Evolutionary conservation across 2,329 filamentous ascomycete genomes (phyloP).

Genomic region (Leptographium flavum): DNA sequence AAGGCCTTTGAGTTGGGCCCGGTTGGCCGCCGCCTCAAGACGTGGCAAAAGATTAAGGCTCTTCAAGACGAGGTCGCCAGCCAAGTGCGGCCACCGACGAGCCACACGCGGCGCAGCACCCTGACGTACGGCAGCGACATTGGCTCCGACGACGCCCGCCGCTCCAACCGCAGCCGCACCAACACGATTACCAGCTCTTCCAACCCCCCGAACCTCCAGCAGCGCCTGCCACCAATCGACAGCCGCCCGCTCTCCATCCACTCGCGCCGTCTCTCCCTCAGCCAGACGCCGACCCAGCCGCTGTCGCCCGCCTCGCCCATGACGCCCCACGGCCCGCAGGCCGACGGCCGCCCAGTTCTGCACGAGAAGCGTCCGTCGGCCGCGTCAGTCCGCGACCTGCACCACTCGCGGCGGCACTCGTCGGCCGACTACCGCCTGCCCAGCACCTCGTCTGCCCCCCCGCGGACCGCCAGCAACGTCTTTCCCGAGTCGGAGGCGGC

Average conservation of each 20-base stretch:
- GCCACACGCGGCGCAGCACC: conserved; percentile 30
- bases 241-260: conserved; percentile 32
- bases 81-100: conserved; percentile 20
- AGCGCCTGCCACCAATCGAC: conserved; percentile 25
- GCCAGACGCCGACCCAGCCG: conserved; percentile 32
- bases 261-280: conserved; percentile 32
- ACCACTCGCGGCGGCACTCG: conserved; percentile 77
- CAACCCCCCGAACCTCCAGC: conserved; percentile 34
- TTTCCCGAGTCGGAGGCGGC: conserved; percentile 23
- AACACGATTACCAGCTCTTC: conserved; percentile 38
- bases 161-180: conserved; percentile 37
- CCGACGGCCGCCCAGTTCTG: conserved; percentile 24
- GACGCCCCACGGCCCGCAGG: conserved; percentile 15
- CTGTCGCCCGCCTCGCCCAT: conserved; percentile 24
- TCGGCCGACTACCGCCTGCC: conserved; percentile 57
- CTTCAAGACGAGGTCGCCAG: conserved; percentile 76
- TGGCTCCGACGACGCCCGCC: conserved; percentile 38
- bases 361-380: conserved; percentile 57
- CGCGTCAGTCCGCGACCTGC: conserved; percentile 66
- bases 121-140: conserved; percentile 43
- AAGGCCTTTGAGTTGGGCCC: conserved; percentile 90
- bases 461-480: conserved; percentile 28
- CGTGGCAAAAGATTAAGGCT: conserved; percentile 90
- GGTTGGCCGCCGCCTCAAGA: conserved; percentile 77
- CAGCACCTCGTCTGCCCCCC: conserved; percentile 22